Evolutionary conservation across 2,329 filamentous ascomycete species (phyloP).

Genomic region (Lasiodiplodia sp.): DNA sequence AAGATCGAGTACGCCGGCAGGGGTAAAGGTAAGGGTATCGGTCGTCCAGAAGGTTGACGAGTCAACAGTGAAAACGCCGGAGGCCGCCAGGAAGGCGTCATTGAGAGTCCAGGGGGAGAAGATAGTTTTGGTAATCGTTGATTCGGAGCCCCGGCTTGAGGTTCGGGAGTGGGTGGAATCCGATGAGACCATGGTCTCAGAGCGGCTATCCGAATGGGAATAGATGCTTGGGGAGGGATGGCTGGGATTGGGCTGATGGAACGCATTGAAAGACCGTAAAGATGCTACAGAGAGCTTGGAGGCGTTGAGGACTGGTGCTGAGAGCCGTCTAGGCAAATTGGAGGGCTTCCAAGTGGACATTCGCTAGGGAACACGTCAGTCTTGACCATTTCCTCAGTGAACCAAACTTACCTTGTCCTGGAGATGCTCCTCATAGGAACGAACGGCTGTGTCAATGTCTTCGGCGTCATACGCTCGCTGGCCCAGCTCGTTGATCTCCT

Average conservation of each 20-base stretch:
- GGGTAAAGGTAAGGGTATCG: slow-evolving; percentile 34
- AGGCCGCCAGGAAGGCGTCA: slow-evolving; percentile 36
- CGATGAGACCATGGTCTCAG: slow-evolving; percentile 17
- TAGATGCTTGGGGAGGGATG: slow-evolving; percentile 16
- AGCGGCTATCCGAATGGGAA: slow-evolving; percentile 8
- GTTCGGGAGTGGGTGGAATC: neutral
- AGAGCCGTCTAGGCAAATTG: neutral
- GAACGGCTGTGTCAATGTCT: slow-evolving; percentile 11
- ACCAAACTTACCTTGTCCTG: neutral
- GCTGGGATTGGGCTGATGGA: neutral
- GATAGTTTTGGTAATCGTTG: neutral
- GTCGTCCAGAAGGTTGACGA: slow-evolving; percentile 29
- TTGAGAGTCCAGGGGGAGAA: slow-evolving; percentile 24
- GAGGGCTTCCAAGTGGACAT: neutral
- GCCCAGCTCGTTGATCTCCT: slow-evolving; percentile 29
- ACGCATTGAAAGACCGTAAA: neutral
- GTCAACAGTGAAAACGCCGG: slow-evolving; percentile 35
- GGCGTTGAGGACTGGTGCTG: neutral
- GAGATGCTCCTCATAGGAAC: slow-evolving; percentile 12
- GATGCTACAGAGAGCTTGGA: neutral
- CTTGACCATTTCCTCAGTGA: no score
- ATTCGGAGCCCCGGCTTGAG: neutral
- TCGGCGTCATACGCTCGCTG: neutral
- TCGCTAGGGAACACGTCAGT: neutral
- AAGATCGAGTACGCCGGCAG: slow-evolving; percentile 32